These are phyloP conservation scores for Gossypium herbaceum DNA, from an alignment of 345 rosid species.

Conservation along the genomic window DNA sequence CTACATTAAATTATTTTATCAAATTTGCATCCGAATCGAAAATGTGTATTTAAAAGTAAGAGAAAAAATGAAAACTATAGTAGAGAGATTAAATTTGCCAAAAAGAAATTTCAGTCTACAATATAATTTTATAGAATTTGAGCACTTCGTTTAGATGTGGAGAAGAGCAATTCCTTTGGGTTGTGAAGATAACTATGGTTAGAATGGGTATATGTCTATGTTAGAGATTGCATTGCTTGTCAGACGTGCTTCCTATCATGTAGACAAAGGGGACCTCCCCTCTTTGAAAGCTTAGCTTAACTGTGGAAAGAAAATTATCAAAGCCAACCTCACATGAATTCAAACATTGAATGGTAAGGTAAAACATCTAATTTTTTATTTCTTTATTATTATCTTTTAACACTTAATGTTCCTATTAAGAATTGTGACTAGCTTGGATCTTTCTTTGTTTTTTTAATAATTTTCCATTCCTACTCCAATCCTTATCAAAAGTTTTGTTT, in stretches of 20 bases:
- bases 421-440: constrained; percentile 31
- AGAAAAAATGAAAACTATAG: too few species aligned
- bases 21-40: too few species aligned
- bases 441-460: constrained; percentile 15
- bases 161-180: constrained; percentile 28
- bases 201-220: constrained; percentile 26
- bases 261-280: constrained; percentile 38
- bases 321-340: constrained; percentile 25
- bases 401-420: constrained; percentile 6
- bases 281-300: constrained; percentile 26
- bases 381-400: not conserved
- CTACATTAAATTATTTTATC: too few species aligned
- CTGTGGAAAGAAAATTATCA: constrained; percentile 27
- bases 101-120: too few species aligned
- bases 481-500: constrained; percentile 27
- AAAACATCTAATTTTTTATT: constrained; percentile 12
- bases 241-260: constrained; percentile 41
- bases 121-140: too few species aligned
- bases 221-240: constrained; percentile 43
- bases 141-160: constrained; percentile 26
- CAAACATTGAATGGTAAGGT: constrained; percentile 28
- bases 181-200: constrained; percentile 27
- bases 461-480: constrained; percentile 21
- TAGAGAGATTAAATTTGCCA: too few species aligned
- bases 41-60: too few species aligned